phyloP scores from a whole-genome alignment of 352 stramenopile genomes.

The Pythium oligandrum region DNA sequence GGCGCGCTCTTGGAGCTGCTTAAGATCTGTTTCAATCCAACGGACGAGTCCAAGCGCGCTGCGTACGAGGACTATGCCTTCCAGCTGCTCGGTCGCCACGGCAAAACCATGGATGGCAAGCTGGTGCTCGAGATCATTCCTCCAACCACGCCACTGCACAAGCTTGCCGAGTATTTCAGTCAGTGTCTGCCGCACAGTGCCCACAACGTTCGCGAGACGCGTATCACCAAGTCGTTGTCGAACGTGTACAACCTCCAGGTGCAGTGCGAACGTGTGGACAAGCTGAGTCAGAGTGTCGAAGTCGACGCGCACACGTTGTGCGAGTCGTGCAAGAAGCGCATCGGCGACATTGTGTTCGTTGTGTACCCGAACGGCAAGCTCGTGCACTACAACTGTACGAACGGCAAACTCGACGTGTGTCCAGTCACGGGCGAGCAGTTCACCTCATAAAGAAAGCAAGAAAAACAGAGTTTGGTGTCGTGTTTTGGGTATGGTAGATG shows the following conservation, averaged over 20 bases:
- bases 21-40: constrained; percentile 75
- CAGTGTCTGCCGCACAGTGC: constrained; percentile 73
- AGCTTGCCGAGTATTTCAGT: constrained; percentile 83
- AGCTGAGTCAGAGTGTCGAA: constrained; percentile 72
- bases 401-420: constrained; percentile 75
- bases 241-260: constrained; percentile 90
- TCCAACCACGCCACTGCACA: constrained; percentile 60
- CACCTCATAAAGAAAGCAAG: constrained; percentile 28
- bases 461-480: constrained; percentile 9
- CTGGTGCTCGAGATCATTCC: constrained; percentile 66
- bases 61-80: constrained; percentile 79
- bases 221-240: constrained; percentile 74
- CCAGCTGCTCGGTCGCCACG: constrained; percentile 69
- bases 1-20: constrained; percentile 70
- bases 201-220: constrained; percentile 79
- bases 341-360: constrained; percentile 85
- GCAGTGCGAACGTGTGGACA: constrained; percentile 81
- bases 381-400: constrained; percentile 88
- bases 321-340: constrained; percentile 81
- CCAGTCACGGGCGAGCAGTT: constrained; percentile 81
- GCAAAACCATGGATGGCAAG: constrained; percentile 72
- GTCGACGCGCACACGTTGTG: constrained; percentile 78
- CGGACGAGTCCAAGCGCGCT: constrained; percentile 74
- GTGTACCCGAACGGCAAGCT: constrained; percentile 84
- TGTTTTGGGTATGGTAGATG: constrained; percentile 4